Base-by-base conservation (phyloP, 257 asterid species). In the Salvia miltiorrhiza region DNA sequence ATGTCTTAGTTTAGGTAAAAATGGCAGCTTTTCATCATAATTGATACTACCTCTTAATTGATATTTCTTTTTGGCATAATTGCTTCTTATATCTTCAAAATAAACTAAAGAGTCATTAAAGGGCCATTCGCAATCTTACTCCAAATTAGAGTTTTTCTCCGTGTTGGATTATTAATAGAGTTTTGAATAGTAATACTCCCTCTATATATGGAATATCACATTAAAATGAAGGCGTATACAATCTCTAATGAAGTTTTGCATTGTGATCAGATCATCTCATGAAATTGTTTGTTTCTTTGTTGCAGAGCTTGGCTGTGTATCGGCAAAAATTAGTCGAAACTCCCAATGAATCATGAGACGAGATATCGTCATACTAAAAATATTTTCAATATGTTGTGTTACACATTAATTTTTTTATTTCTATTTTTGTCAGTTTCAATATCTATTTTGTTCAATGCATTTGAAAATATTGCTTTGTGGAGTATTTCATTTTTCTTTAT, bases 291-390 rank as follows among this genome's bases (percentile, higher is more conserved):
- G 21, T 52, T 57, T 23, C 47, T 39, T 72, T 75, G 30, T 49
- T 79, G 80, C 89, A 88, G 96, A 65, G 82, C 73, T 79, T 90
- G 84, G 92, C 95, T 52, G 62, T 53, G 56, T 84, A 86, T 58
- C 80, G 86, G 78, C 83, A 79, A 82, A 72, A 74, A 37, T 62
- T 86, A 69, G 96, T 83, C 44, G 84, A 82, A 84, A 69, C 67
- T 14, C 14, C 59, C 9, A 39, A 45, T 33, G 77, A 70, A 21
- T 41, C n/a, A 10, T 68, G 70, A 73, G 54, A n/a, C n/a, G 47
- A 32, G 16, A 48, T n/a, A 56, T 32, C 39, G 16, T 24, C 57
- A 2, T 52, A 21, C 57, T 50, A 20, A 8, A 9, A 17, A 7
- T 8, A 17, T 16, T 45, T 45, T 45, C 10, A 45, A 45, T 48